phyloP scores from a whole-genome alignment of 2,329 filamentous ascomycete species.

The Xylaria sp. region DNA sequence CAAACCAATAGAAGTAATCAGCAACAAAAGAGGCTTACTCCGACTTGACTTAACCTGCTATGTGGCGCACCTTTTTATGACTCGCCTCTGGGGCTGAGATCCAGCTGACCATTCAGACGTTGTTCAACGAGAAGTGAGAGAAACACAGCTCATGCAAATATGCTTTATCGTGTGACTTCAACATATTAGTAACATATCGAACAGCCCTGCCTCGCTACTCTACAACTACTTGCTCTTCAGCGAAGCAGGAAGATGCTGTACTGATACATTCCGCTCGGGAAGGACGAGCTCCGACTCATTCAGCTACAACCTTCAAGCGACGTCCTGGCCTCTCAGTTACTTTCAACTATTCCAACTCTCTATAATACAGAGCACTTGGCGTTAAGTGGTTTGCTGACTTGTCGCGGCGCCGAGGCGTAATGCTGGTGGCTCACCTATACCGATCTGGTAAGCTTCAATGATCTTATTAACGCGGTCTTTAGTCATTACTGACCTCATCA shows the following conservation, averaged over 20 bases:
- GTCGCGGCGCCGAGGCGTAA: too few species aligned
- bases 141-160: background rate
- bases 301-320: background rate
- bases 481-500: too few species aligned
- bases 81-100: constrained; percentile 2
- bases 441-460: too few species aligned
- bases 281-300: constrained; percentile 4
- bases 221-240: too few species aligned
- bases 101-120: background rate
- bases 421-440: too few species aligned
- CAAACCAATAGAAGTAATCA: background rate
- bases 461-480: too few species aligned
- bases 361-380: too few species aligned
- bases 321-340: background rate
- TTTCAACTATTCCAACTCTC: background rate
- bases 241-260: background rate
- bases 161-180: background rate
- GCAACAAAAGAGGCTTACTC: background rate
- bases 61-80: background rate
- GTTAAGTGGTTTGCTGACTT: too few species aligned
- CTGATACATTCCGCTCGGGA: background rate
- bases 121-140: background rate
- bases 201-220: too few species aligned
- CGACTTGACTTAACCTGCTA: background rate
- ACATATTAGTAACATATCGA: too few species aligned